Evolutionary conservation across 2,329 filamentous ascomycete species (phyloP), one percentile per base, ranked within the genome.

Genomic region (Pestalotiopsis sp.): DNA sequence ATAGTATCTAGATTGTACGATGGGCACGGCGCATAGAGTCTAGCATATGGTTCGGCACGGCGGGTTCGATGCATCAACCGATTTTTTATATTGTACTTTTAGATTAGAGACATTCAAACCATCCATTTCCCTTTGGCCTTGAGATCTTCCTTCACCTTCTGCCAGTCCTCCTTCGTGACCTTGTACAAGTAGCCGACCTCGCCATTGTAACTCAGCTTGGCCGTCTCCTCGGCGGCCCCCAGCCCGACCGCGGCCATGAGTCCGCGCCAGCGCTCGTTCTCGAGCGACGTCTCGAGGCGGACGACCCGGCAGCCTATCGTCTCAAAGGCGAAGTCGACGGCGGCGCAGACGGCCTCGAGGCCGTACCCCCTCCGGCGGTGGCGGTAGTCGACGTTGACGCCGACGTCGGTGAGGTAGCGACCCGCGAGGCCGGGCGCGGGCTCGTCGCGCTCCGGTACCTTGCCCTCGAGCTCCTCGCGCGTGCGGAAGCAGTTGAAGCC

Each of bases 401-500:
- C 65, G 4, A 66, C 23, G 56, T 66, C 65, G 20, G 65, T 60
- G 14, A 66, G 56, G 36, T 66, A 66, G 14, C 65, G 52, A 3
- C 56, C 65, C 23, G 59, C 65, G 23, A 60, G 11, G 23, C 65
- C 65, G 5, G 65, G 65, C 45, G 52, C 14, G n/a, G 65, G 52
- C 31, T 17, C 23, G 11, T 60, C 65, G 14, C 65, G 65, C 38
- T 66, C 52, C 12, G 65, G 56, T 11, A 12, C 65, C 3, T 56
- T 59, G 2, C 56, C 40, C 4, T 66, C 65, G 17, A 27, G 27
- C 20, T 61, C 65, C 17, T 23, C 52, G 11, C 17, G 13, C 9
- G 65, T 59, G 23, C 56, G 52, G 56, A 66, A 66, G 56, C 52
- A 59, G 56, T 66, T 66, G 65, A 60, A 66, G 40, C 52, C 65